Evolutionary conservation across 345 rosid genomes (phyloP).

Genomic region (Sapria himalayana): DNA sequence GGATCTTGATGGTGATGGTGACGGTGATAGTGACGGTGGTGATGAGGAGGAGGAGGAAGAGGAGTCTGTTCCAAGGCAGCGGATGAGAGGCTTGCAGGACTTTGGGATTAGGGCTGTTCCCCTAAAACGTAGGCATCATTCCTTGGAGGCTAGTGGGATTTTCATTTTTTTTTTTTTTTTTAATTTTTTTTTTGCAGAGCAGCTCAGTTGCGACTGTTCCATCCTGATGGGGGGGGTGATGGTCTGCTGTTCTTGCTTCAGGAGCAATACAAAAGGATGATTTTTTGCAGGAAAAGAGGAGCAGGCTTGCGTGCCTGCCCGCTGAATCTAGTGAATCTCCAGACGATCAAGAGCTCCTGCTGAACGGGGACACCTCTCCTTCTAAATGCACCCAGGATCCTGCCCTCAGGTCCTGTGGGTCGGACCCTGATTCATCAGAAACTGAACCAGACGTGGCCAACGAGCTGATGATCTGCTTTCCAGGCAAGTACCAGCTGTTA

Average conservation of each 20-base stretch:
- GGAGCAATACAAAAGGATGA: constrained; percentile 32
- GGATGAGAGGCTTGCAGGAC: constrained; percentile 84
- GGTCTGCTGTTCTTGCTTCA: constrained; percentile 24
- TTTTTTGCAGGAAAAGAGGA: constrained; percentile 40
- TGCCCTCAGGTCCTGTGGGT: no score
- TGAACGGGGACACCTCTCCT: no score
- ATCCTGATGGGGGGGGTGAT: constrained; percentile 11
- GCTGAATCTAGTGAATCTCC: constrained; percentile 24
- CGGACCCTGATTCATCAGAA: constrained; percentile 58
- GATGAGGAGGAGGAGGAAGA: constrained; percentile 39
- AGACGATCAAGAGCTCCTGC: constrained; percentile 33
- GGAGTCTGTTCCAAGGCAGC: constrained; percentile 28
- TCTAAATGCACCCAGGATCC: no score
- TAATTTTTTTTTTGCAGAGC: no score
- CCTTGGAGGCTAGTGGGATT: no score
- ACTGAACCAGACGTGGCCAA: constrained; percentile 68
- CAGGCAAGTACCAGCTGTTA: constrained; percentile 23
- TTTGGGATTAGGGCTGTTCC: constrained; percentile 43
- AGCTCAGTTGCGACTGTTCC: no score
- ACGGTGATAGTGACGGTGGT: no score
- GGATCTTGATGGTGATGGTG: no score
- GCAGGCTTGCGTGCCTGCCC: constrained; percentile 28
- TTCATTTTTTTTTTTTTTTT: no score
- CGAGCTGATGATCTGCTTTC: constrained; percentile 35
- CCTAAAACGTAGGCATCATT: constrained; percentile 30